Percentiles rank a stretch among this genome's conserved stretches.
phyloP scores from a whole-genome alignment of 2,329 filamentous ascomycete genomes.

The Biscogniauxia marginata region DNA sequence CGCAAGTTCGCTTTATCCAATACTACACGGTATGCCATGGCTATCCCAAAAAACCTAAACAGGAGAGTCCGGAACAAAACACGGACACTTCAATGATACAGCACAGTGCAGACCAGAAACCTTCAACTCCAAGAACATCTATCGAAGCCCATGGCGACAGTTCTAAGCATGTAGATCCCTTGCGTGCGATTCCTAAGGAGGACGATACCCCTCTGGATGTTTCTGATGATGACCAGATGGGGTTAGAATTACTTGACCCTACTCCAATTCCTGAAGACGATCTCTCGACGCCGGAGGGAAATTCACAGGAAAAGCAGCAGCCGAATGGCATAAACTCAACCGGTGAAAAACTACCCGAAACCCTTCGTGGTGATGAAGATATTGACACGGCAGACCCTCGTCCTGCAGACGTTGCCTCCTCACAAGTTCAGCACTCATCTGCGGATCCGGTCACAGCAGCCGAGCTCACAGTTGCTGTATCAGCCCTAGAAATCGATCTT shows the following conservation, averaged over 20 bases:
- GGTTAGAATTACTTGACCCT: constrained; percentile 26
- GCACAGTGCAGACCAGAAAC: constrained; percentile 7
- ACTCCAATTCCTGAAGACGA: constrained; percentile 26
- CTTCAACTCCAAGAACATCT: constrained; percentile 42
- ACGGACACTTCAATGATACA: constrained; percentile 15
- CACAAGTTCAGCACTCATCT: not conserved
- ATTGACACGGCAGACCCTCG: not conserved
- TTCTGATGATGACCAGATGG: constrained; percentile 18
- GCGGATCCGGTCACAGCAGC: constrained; percentile 1
- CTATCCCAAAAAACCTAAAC: constrained; percentile 53
- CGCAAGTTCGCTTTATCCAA: constrained; percentile 76
- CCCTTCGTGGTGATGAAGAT: not conserved
- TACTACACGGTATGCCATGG: constrained; percentile 89
- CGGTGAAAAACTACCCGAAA: not conserved
- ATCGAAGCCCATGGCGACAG: constrained; percentile 43
- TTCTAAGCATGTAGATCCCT: constrained; percentile 15
- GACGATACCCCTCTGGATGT: constrained; percentile 2
- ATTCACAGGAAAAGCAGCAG: not conserved
- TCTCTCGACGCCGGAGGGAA: constrained; percentile 3
- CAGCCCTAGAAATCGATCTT: constrained; percentile 31
- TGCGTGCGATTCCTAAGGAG: constrained; percentile 11
- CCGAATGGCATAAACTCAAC: not conserved
- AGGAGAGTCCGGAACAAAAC: constrained; percentile 11
- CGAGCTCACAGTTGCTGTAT: constrained; percentile 16
- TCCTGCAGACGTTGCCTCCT: constrained; percentile 1